phyloP scores from a whole-genome alignment of 306 rosid species.

The Gleditsia sinensis region DNA sequence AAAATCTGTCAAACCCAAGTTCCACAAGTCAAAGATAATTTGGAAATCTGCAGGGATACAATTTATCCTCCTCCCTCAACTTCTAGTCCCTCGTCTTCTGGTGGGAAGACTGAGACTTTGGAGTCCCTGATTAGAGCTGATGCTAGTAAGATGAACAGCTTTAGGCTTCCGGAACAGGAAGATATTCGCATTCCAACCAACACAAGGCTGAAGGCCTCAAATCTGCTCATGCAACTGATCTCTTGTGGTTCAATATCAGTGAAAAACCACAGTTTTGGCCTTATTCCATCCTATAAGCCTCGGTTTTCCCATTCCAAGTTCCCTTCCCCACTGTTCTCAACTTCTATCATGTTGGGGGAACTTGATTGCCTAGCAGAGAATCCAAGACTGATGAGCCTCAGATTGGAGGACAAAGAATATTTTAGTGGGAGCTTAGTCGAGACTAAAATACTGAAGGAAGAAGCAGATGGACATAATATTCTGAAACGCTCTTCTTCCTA shows the following conservation, averaged over 20 bases:
- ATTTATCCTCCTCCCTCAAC: slow-evolving; percentile 73
- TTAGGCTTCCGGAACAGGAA: slow-evolving; percentile 84
- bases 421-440: slow-evolving; percentile 96
- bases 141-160: slow-evolving; percentile 85
- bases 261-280: slow-evolving; percentile 89
- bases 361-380: slow-evolving; percentile 80
- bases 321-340: slow-evolving; percentile 77
- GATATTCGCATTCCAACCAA: slow-evolving; percentile 61
- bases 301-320: slow-evolving; percentile 78
- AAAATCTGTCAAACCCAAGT: slow-evolving; percentile 49
- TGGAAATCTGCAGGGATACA: slow-evolving; percentile 57
- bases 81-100: slow-evolving; percentile 73
- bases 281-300: slow-evolving; percentile 84
- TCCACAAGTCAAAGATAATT: slow-evolving; percentile 57
- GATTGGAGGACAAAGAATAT: slow-evolving; percentile 92
- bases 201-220: slow-evolving; percentile 75
- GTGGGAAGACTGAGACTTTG: slow-evolving; percentile 82
- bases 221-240: slow-evolving; percentile 89
- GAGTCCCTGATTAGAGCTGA: slow-evolving; percentile 94
- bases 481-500: slow-evolving; percentile 93
- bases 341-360: slow-evolving; percentile 74
- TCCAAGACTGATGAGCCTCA: slow-evolving; percentile 70
- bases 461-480: slow-evolving; percentile 51
- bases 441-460: slow-evolving; percentile 71
- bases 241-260: slow-evolving; percentile 97